Percentiles rank a stretch among this genome's conserved stretches.
These are phyloP conservation scores for Phalaenopsis equestris DNA, from an alignment of 106 monocot species.

Conservation along the genomic window DNA sequence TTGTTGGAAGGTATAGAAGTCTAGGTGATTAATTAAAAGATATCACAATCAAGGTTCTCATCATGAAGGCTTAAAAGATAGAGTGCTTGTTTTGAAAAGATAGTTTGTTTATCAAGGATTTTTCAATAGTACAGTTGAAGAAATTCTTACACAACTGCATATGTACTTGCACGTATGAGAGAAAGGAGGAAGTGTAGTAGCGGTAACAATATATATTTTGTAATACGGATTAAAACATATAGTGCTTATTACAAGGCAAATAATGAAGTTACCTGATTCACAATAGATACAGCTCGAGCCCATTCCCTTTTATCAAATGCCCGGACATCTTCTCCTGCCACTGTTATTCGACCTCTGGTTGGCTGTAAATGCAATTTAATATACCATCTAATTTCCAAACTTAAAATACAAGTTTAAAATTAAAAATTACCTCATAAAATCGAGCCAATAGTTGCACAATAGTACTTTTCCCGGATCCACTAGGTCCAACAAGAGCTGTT, in stretches of 20 bases:
- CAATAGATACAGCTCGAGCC: conserved; percentile 73
- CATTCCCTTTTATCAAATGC: conserved; percentile 97
- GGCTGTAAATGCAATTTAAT: conserved; percentile 38
- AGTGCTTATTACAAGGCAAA: background rate
- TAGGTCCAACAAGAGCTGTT: conserved; percentile 94
- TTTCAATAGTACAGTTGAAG: no score
- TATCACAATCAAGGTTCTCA: no score
- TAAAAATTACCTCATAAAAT: conserved; percentile 81
- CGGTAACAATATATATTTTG: background rate
- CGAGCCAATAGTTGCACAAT: conserved; percentile 94
- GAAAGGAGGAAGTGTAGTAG: no score
- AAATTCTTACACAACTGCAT: no score
- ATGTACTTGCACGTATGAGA: no score
- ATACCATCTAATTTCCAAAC: background rate
- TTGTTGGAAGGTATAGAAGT: no score
- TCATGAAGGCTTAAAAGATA: background rate
- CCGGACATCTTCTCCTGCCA: conserved; percentile 86
- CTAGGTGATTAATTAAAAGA: no score
- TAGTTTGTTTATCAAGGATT: no score
- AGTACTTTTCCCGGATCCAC: conserved; percentile 99
- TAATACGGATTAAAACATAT: background rate
- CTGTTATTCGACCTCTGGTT: conserved; percentile 83
- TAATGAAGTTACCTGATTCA: conserved; percentile 77
- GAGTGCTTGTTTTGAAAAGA: background rate
- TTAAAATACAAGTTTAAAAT: background rate